phyloP scores from a whole-genome alignment of 148 eudicot genomes.

The Pouteria glomerata region DNA sequence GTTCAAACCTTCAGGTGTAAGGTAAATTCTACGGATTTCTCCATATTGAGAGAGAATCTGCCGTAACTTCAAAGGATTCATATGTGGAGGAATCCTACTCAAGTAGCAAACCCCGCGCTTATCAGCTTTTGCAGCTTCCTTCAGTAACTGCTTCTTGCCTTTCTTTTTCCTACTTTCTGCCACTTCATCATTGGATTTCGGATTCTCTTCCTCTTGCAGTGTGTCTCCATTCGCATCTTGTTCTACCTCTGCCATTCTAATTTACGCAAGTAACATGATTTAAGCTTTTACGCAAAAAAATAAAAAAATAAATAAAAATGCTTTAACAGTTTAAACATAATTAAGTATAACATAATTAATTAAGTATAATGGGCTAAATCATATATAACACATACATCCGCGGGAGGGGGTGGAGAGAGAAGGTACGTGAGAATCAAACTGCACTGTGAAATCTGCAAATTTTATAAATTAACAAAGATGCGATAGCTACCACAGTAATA shows the following conservation, averaged over 20 bases:
- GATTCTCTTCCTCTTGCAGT: neutral
- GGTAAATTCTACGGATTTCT: slow-evolving; percentile 67
- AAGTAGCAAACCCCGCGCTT: slow-evolving; percentile 75
- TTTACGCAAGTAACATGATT: neutral
- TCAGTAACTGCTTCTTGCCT: slow-evolving; percentile 43
- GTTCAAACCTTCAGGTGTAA: slow-evolving; percentile 61
- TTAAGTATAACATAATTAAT: no score
- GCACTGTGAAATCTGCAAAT: no score
- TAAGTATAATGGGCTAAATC: no score
- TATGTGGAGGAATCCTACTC: slow-evolving; percentile 78
- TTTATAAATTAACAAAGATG: no score
- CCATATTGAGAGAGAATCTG: slow-evolving; percentile 70
- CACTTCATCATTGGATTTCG: slow-evolving; percentile 8
- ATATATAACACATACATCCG: no score
- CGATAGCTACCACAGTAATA: no score
- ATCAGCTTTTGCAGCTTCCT: slow-evolving; percentile 51
- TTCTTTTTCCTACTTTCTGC: slow-evolving; percentile 34
- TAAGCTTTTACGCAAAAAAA: no score
- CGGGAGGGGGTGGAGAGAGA: no score
- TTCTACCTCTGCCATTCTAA: slow-evolving; percentile 9
- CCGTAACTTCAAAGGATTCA: slow-evolving; percentile 76
- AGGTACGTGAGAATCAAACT: no score
- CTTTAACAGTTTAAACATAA: no score
- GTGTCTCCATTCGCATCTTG: neutral
- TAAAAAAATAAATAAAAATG: no score